Conservation (phyloP, 768 basidiomycete genomes). For the Podaxis carcinomalis region DNA sequence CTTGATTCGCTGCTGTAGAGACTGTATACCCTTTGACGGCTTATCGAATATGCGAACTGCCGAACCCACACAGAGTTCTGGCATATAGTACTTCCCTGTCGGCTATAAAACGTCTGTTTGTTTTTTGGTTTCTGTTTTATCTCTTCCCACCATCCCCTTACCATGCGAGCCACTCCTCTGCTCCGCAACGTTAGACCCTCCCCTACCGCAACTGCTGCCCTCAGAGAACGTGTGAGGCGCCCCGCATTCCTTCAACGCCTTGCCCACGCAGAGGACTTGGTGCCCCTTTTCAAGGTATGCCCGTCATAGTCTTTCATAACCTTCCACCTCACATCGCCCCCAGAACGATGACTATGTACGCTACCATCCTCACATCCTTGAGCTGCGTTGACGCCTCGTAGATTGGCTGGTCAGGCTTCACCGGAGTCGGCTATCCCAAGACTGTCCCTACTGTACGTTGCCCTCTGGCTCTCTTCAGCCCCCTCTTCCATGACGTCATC, state of each 20-base stretch:
- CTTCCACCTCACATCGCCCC: not conserved
- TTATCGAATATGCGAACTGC: not conserved
- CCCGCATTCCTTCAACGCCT: conserved; percentile 2
- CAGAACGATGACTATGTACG: conserved; percentile 45
- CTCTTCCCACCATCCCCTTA: not conserved
- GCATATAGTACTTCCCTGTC: not conserved
- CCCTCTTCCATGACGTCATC: not conserved
- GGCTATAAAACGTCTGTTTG: not conserved
- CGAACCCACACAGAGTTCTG: not conserved
- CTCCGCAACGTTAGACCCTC: not conserved
- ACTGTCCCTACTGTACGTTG: conserved; percentile 35
- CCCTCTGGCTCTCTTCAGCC: not conserved
- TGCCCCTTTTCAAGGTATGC: conserved; percentile 6
- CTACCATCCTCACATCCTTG: not conserved
- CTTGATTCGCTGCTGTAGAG: conserved; percentile 76
- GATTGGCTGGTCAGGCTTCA: conserved; percentile 51
- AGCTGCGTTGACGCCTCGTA: conserved; percentile 14
- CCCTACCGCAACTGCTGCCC: not conserved
- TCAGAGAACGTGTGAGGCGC: not conserved
- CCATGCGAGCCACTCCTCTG: not conserved
- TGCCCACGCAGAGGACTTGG: not conserved
- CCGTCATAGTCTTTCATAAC: not conserved
- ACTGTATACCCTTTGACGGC: conserved; percentile 1
- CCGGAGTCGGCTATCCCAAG: conserved; percentile 48
- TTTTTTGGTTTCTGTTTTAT: not conserved